Percentiles rank a stretch among this genome's conserved stretches.
phyloP scores from a whole-genome alignment of 495 filamentous ascomycete species.

The Tuber umbilicatum region DNA sequence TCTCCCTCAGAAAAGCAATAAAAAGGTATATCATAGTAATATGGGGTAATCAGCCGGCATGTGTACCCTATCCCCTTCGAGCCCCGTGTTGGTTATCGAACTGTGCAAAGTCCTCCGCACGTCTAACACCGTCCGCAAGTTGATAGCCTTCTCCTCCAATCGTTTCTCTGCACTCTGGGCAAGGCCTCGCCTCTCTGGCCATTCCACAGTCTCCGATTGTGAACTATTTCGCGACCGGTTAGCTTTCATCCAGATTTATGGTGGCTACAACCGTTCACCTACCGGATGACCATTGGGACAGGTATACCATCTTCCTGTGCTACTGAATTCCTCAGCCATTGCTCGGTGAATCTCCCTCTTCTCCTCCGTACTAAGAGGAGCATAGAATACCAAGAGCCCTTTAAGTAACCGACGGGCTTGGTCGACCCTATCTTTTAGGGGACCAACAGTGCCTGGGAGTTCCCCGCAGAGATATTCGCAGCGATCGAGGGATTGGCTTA shows the following conservation, averaged over 20 bases:
- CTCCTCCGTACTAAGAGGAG: conserved; percentile 43
- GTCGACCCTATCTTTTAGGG: conserved; percentile 35
- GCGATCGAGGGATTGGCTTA: conserved; percentile 7
- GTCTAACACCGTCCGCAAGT: conserved; percentile 49
- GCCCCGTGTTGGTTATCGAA: conserved; percentile 9
- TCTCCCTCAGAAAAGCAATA: neutral
- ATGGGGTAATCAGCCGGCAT: neutral
- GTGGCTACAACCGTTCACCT: neutral
- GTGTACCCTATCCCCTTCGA: neutral
- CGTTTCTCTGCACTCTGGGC: conserved; percentile 58
- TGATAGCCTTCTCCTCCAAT: conserved; percentile 56
- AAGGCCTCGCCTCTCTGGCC: conserved; percentile 57
- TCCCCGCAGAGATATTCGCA: conserved; percentile 16
- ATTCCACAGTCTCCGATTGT: conserved; percentile 68
- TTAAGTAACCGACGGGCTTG: conserved; percentile 43
- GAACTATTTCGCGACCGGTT: conserved; percentile 45
- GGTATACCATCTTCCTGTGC: conserved; percentile 63
- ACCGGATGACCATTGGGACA: conserved; percentile 60
- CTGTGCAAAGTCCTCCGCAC: conserved; percentile 47
- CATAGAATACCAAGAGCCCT: conserved; percentile 40
- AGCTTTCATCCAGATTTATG: conserved; percentile 5
- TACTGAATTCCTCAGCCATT: conserved; percentile 50
- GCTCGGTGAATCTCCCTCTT: conserved; percentile 46
- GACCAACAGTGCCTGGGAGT: conserved; percentile 20
- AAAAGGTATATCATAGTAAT: neutral